A percentile compares a stretch with the other conserved stretches of the same genome.
Conservation (phyloP, 2,329 filamentous ascomycete genomes). For the Aureobasidium leucospermi region DNA sequence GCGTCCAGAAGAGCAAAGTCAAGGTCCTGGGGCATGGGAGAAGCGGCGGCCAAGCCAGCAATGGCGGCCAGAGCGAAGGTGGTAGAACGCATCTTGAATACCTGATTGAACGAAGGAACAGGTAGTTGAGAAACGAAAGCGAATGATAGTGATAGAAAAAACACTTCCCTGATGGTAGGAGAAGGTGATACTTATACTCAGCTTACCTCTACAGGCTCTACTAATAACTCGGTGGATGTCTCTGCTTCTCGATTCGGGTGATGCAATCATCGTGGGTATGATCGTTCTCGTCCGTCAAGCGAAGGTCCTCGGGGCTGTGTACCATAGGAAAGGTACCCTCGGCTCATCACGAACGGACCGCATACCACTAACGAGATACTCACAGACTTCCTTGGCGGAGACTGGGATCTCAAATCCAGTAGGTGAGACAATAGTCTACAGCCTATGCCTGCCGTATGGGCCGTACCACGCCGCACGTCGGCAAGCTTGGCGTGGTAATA, state of each 20-base stretch:
- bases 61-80: constrained; percentile 17
- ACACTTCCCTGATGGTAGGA: neutral
- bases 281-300: neutral
- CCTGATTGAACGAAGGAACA: constrained; percentile 6
- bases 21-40: constrained; percentile 20
- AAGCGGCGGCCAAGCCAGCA: constrained; percentile 17
- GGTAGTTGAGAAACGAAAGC: constrained; percentile 1
- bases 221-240: neutral
- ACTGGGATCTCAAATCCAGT: neutral
- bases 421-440: constrained; percentile 10
- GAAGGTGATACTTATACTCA: constrained; percentile 1
- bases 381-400: neutral
- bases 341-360: neutral
- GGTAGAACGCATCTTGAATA: constrained; percentile 14
- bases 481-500: neutral
- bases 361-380: neutral
- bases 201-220: neutral
- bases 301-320: neutral
- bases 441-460: neutral
- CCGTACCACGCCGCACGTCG: neutral
- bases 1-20: constrained; percentile 18
- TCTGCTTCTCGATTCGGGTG: neutral
- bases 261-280: neutral
- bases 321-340: neutral
- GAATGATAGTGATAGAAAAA: neutral